These are phyloP conservation scores for Pyricularia sp. DNA, from an alignment of 2,329 filamentous ascomycete genomes.

Conservation along the genomic window DNA sequence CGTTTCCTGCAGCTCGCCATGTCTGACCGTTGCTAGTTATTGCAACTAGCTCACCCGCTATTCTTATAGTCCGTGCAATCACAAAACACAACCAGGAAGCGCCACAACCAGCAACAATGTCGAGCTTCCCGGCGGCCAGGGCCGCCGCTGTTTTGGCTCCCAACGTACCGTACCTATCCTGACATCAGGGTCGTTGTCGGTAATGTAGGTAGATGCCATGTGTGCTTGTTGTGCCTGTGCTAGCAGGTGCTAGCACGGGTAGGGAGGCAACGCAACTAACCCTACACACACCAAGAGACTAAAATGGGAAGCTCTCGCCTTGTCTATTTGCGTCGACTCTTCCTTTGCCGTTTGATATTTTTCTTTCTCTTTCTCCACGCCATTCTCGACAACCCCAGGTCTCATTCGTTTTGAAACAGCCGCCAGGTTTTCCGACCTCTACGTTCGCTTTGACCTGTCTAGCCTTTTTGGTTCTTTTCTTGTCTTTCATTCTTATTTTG, in stretches of 20 bases:
- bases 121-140: neutral
- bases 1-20: neutral
- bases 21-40: neutral
- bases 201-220: neutral
- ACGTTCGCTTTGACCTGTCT: neutral
- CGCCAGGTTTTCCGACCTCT: neutral
- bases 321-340: neutral
- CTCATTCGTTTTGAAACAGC: neutral
- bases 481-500: neutral
- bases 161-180: neutral
- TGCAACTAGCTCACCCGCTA: neutral
- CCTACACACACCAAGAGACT: neutral
- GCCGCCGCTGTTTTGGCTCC: neutral
- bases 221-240: neutral
- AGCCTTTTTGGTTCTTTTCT: neutral
- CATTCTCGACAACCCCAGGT: neutral
- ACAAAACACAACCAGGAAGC: neutral
- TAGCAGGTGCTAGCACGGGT: neutral
- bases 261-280: neutral
- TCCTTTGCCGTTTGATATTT: neutral
- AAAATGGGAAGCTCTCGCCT: conserved; percentile 1
- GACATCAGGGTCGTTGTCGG: neutral
- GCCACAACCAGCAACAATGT: neutral
- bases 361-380: neutral
- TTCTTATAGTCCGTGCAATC: neutral